Evolutionary conservation across 2,329 filamentous ascomycete species (phyloP), one percentile per base, ranked within the genome.

Genomic region (Colletotrichum falcatum): DNA sequence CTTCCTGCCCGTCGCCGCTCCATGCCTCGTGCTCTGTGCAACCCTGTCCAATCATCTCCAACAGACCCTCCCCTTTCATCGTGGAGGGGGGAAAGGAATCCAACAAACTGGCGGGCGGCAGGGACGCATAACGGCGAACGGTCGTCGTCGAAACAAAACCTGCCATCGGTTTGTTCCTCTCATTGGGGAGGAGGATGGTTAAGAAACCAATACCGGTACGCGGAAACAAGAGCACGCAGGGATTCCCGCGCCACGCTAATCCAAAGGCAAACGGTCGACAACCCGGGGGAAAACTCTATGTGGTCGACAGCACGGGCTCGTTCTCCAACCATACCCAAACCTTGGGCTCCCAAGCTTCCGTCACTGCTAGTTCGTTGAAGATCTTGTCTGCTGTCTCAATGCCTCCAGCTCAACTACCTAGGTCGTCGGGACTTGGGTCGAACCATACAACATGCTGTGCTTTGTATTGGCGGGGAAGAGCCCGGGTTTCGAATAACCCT

Each of bases 131-230:
- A 66, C 33, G 26, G 42, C 48, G 56, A 66, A 58, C 51, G 67
- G 63, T 61, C 55, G 63, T 66, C 63, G 63, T 66, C 67, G 56
- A 70, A 70, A 70, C 67, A 54, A 70, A 66, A 37, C 59, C 63
- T 61, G 28, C 49, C 56, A 61, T 51, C 48, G 39, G 66, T 70
- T 42, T 48, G 42, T 30, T 33, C 63, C 61, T n/a, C 33, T 39
- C 26, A 37, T 23, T 12, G 42, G 44, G 42, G 12, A 23, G n/a
- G 20, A 11, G 44, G 4, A 12, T 6, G 14, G 18, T n/a, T 23
- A 28, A 49, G 48, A 49, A n/a, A 46, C 3, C 2, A 23, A 26
- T 23, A 49, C 30, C 16, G 30, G 30, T 4, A 33, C 3, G 30
- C 39, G n/a, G 8, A 49, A 61, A 37, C n/a, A 26, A 20, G 33